Evolutionary conservation across 108 stramenopile species (phyloP), one percentile per base, ranked within the genome.

Genomic region (Conticribra weissflogii): DNA sequence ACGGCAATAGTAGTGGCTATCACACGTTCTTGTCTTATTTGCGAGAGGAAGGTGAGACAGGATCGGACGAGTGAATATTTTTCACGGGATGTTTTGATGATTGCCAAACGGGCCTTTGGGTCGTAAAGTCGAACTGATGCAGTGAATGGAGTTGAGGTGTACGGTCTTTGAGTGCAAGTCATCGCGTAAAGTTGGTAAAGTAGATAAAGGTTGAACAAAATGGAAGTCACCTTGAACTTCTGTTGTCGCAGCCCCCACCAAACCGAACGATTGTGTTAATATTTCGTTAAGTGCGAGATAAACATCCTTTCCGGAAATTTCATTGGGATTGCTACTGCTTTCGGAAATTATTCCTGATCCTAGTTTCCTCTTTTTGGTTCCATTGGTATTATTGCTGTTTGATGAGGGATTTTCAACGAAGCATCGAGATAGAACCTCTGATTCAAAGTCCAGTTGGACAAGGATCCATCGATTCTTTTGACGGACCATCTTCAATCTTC

Each of bases 391-490:
- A 12, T 24, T 25, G 31, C 16, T n/a, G 33, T 53, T n/a, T 5
- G 45, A 1, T 32, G 45, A 55, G 23, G 30, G 12, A 23, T 66
- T 51, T 30, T 29, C 51, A 3, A 56, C 51, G 24, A 30, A 21
- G 34, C 63, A 71, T 53, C 47, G 61, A 23, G 63, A 59, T 4
- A 53, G 17, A 47, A 76, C 41, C 21, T 63, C 58, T 32, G 49
- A 23, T 30, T 79, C 81, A 48, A 75, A 86, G 24, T 86, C 86
- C 46, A 84, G 74, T 48, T 72, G 77, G 22, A 90, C 86, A 57
- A 90, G 66, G 36, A 90, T 56, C 85, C 83, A 87, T 59, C 89
- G 68, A 56, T 69, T 80, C 79, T 90, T 90, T 59, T 85, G 85
- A 21, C 89, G 83, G 22, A 90, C 89, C 89, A 90, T 87, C 3